A percentile compares a stretch with the other conserved stretches of the same genome.
Evolutionary conservation across 2,329 filamentous ascomycete species (phyloP).

Genomic region (Scedosporium aurantiacum): DNA sequence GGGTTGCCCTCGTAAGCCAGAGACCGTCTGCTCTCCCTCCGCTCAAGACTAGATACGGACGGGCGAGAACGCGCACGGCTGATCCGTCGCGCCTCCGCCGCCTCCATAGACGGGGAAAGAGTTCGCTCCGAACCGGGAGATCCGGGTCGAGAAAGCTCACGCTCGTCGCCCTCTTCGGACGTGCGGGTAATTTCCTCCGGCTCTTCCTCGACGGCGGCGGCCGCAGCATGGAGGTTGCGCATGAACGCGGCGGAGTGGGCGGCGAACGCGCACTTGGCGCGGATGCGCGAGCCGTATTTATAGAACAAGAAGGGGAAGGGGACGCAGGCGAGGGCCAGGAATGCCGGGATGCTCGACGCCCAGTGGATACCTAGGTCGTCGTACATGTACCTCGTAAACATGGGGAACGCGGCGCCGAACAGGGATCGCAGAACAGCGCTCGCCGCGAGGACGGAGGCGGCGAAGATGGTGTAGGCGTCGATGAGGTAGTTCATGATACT

Average conservation of each 20-base stretch:
- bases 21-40: no score
- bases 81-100: no score
- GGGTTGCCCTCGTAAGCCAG: no score
- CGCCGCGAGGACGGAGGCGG: constrained; percentile 46
- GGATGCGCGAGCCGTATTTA: constrained; percentile 27
- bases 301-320: constrained; percentile 33
- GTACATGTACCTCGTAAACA: constrained; percentile 43
- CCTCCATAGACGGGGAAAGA: no score
- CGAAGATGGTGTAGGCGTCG: constrained; percentile 39
- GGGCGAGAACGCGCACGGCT: no score
- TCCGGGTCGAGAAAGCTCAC: not conserved
- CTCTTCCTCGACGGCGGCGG: not conserved
- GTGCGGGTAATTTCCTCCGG: not conserved
- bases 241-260: constrained; percentile 2
- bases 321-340: constrained; percentile 32
- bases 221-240: not conserved
- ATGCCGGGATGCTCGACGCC: constrained; percentile 34
- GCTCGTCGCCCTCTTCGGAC: not conserved
- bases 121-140: no score
- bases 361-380: constrained; percentile 36
- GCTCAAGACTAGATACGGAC: no score
- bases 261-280: not conserved
- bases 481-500: constrained; percentile 40
- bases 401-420: constrained; percentile 52
- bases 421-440: constrained; percentile 47